Conservation (phyloP, 1,139 yeast genomes). For the Diutina siamensis region DNA sequence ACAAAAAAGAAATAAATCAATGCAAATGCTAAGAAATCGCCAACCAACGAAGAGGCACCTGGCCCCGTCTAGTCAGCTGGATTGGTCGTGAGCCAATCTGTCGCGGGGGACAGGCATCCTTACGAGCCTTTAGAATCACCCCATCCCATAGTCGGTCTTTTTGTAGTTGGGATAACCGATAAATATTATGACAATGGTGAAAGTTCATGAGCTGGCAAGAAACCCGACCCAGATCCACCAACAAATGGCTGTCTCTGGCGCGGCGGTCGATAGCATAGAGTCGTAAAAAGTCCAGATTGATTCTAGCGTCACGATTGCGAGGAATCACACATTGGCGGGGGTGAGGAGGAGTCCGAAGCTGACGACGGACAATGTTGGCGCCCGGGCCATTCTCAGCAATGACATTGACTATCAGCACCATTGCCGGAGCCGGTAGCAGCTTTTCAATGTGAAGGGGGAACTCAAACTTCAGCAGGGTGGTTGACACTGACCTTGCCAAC, state of each 20-base stretch:
- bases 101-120: constrained; percentile 3
- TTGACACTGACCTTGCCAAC: background rate
- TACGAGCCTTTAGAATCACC: constrained; percentile 5
- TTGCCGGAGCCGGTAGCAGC: constrained; percentile 5
- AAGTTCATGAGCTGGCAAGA: background rate
- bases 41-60: background rate
- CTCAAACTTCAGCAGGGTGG: background rate
- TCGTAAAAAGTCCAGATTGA: constrained; percentile 3
- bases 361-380: background rate
- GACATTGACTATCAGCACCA: background rate
- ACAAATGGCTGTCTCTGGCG: background rate
- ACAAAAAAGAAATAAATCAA: background rate
- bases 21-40: background rate
- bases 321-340: background rate
- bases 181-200: background rate
- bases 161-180: background rate
- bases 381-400: background rate
- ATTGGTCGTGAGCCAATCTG: background rate
- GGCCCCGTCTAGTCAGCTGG: background rate
- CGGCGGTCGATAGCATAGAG: constrained; percentile 5
- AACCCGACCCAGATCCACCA: constrained; percentile 1
- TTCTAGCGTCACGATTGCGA: background rate
- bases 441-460: background rate
- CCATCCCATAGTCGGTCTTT: constrained; percentile 3
- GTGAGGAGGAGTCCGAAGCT: background rate